phyloP scores from a whole-genome alignment of 768 basidiomycete species.

The Phlegmacium glaucopus region DNA sequence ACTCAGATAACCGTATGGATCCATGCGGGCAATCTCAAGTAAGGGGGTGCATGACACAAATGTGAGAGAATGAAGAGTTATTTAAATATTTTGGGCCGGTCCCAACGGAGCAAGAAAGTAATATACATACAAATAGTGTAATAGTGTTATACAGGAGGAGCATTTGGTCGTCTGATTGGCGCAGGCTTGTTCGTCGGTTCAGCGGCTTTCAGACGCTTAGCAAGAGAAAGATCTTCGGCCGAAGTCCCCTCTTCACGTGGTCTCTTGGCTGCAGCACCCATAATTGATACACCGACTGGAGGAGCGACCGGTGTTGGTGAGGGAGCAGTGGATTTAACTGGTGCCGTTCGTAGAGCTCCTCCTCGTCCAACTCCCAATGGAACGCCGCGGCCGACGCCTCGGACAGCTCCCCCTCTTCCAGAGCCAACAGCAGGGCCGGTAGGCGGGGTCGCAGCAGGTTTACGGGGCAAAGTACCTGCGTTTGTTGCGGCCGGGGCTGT shows the following conservation, averaged over 20 bases:
- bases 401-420: conserved; percentile 13
- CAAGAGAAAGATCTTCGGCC: conserved; percentile 53
- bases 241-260: conserved; percentile 52
- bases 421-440: conserved; percentile 18
- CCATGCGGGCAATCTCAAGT: no score
- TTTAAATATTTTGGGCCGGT: no score
- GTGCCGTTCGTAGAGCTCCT: conserved; percentile 26
- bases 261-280: conserved; percentile 64
- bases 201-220: conserved; percentile 64
- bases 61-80: no score
- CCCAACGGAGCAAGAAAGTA: conserved; percentile 2
- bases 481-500: conserved; percentile 5
- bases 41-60: no score
- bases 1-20: no score
- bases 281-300: conserved; percentile 48
- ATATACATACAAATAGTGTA: conserved; percentile 8
- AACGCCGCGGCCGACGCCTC: conserved; percentile 29
- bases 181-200: conserved; percentile 23
- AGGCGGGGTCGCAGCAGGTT: conserved; percentile 26
- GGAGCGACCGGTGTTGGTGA: conserved; percentile 14
- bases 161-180: no score
- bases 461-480: conserved; percentile 23
- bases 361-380: conserved; percentile 31
- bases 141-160: conserved; percentile 15
- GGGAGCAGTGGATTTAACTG: conserved; percentile 20